Evolutionary conservation across 768 basidiomycete genomes (phyloP), one percentile per base, ranked within the genome.

Genomic region (Imleria badia): DNA sequence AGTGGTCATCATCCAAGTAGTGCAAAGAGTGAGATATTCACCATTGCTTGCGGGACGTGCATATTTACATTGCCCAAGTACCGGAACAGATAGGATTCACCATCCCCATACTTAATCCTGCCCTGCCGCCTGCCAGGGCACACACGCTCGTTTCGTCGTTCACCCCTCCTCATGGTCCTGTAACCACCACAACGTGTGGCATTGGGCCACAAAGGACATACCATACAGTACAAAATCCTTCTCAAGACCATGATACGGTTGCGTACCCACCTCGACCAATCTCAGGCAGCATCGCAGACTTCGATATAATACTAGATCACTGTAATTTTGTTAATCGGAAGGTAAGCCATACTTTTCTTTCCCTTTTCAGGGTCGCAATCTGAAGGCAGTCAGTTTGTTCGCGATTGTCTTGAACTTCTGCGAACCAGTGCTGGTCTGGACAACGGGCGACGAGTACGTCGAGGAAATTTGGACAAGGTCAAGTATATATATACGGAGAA

Each of bases 321-420:
- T 97, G 95, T 71, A 87, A 91, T 73, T 95, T 94, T 66, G 79
- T 82, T 31, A 73, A 79, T 58, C 77, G 78, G 62, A 89, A 89
- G 81, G 89, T 87, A 51, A 39, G 71, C n/a, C 20, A 6, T 17
- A 12, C 22, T 50, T 50, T 30, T 19, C 7, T 15, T 11, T 20
- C 26, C 23, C 13, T 8, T 43, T 52, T 38, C 29, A 20, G 40
- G 13, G 14, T 34, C 41, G 15, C 42, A 15, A 53, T 42, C 26
- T 45, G 51, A 53, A 17, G 14, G 19, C 46, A 31, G 33, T 29
- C 19, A 95, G 89, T 94, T 92, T 70, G 95, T 97, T n/a, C 87
- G 95, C 11, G 94, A 97, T 66, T 98, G 95, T 63, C 73, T 97
- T 34, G 94, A 97, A 66, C 86, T 94, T 59, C 79, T 98, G 13